Evolutionary conservation across 2,329 filamentous ascomycete species (phyloP).

Genomic region (Penicillium sp.): DNA sequence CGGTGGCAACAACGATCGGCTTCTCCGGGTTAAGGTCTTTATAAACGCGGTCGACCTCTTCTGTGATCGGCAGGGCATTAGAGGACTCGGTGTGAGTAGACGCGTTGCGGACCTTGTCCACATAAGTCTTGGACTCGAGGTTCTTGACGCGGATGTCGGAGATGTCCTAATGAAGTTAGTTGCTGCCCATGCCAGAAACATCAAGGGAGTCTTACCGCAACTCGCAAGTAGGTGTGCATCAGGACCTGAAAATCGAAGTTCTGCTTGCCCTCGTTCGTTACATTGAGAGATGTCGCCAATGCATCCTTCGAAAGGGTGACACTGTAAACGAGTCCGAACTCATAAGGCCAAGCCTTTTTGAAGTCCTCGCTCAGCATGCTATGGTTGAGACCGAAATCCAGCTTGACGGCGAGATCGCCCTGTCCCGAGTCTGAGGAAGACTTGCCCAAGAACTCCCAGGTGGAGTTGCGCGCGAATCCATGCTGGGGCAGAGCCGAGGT

Average conservation of each 20-base stretch:
- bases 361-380: conserved; percentile 67
- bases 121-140: conserved; percentile 71
- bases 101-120: conserved; percentile 76
- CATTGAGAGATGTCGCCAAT: conserved; percentile 76
- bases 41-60: conserved; percentile 88
- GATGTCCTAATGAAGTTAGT: conserved; percentile 65
- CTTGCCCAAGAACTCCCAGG: conserved; percentile 80
- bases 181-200: not conserved
- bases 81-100: conserved; percentile 64
- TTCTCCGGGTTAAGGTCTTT: conserved; percentile 56
- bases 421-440: conserved; percentile 40
- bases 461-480: conserved; percentile 85
- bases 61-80: conserved; percentile 64
- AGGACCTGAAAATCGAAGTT: conserved; percentile 89
- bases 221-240: conserved; percentile 83
- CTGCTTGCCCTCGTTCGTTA: conserved; percentile 80
- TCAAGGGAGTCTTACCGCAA: conserved; percentile 59
- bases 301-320: conserved; percentile 75
- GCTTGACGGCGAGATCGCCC: conserved; percentile 72
- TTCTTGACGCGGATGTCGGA: conserved; percentile 68
- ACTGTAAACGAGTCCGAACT: conserved; percentile 89
- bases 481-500: conserved; percentile 83
- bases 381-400: conserved; percentile 88
- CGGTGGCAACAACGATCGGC: conserved; percentile 40
- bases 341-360: conserved; percentile 74